phyloP scores from a whole-genome alignment of 164 flowering plant genomes.

The Houttuynia cordata region DNA sequence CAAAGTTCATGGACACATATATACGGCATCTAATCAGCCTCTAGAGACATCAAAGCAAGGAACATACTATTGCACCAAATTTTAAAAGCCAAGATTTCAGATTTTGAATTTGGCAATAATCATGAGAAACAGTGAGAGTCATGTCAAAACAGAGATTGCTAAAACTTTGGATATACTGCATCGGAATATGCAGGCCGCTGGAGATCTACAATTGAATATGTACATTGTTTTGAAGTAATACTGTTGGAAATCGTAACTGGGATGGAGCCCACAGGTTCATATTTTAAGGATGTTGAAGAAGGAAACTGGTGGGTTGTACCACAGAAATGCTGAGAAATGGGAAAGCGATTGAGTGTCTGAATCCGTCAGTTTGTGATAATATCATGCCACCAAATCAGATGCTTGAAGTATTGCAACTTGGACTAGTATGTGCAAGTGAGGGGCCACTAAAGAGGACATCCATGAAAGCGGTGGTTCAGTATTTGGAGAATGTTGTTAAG shows the following conservation, averaged over 20 bases:
- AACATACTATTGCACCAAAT: slow-evolving; percentile 52
- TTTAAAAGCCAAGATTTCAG: slow-evolving; percentile 69
- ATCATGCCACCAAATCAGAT: slow-evolving; percentile 32
- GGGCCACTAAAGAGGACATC: slow-evolving; percentile 53
- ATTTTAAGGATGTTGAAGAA: slow-evolving; percentile 65
- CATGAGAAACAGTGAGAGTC: slow-evolving; percentile 76
- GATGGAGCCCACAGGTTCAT: slow-evolving; percentile 72
- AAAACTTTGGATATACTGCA: slow-evolving; percentile 80
- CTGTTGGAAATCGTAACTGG: slow-evolving; percentile 70
- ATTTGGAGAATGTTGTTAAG: slow-evolving; percentile 14
- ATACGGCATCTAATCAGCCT: slow-evolving; percentile 72
- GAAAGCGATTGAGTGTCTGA: slow-evolving; percentile 42
- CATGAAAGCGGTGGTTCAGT: slow-evolving; percentile 49
- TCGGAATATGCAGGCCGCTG: slow-evolving; percentile 79
- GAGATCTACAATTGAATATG: slow-evolving; percentile 56
- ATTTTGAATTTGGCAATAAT: slow-evolving; percentile 68
- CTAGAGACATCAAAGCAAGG: slow-evolving; percentile 76
- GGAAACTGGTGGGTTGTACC: slow-evolving; percentile 83
- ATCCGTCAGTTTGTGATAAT: slow-evolving; percentile 25
- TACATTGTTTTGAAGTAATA: slow-evolving; percentile 72
- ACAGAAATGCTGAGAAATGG: slow-evolving; percentile 43
- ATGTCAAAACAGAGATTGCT: slow-evolving; percentile 67
- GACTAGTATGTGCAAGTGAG: slow-evolving; percentile 38
- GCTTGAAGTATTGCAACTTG: slow-evolving; percentile 48
- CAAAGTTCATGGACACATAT: slow-evolving; percentile 9